Conservation (phyloP, 2,329 filamentous ascomycete species). For the Talaromyces sp. region DNA sequence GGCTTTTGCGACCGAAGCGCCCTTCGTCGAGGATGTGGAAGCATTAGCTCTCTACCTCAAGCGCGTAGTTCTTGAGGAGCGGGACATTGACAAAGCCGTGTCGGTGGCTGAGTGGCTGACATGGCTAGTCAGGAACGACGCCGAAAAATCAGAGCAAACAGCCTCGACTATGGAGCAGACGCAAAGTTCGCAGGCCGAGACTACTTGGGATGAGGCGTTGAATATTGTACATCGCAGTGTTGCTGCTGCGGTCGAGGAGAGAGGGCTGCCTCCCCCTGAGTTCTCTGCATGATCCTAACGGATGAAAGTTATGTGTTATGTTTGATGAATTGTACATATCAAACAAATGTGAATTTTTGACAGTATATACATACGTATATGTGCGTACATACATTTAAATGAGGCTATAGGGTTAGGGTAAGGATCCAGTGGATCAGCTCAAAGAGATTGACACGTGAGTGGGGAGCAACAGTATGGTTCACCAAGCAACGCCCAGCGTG, state of each 20-base stretch:
- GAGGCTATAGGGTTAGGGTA: not conserved
- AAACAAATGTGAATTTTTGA: too few relatives aligned
- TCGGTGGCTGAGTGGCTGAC: slow-evolving; percentile 65
- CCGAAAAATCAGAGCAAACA: slow-evolving; percentile 38
- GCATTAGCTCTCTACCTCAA: slow-evolving; percentile 70
- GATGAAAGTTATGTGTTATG: not conserved
- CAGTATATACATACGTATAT: not conserved
- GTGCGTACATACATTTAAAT: not conserved
- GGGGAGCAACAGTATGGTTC: slow-evolving; percentile 9
- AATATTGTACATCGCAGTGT: slow-evolving; percentile 41
- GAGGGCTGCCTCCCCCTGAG: slow-evolving; percentile 47
- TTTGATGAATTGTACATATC: not conserved
- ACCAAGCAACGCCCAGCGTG: slow-evolving; percentile 12
- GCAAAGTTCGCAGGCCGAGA: slow-evolving; percentile 21
- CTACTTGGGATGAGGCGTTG: slow-evolving; percentile 39
- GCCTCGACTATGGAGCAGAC: not conserved
- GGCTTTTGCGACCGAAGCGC: slow-evolving; percentile 69
- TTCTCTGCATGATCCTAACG: slow-evolving; percentile 26
- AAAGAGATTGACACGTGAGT: not conserved
- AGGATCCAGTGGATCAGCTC: not conserved
- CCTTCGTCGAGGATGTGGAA: slow-evolving; percentile 72
- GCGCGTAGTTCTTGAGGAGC: slow-evolving; percentile 70
- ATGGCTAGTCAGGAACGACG: slow-evolving; percentile 38
- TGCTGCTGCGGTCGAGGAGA: slow-evolving; percentile 40
- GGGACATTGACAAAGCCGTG: slow-evolving; percentile 71